Evolutionary conservation across 1,284 basidiomycete species (phyloP).

Genomic region (Abortiporus biennis): DNA sequence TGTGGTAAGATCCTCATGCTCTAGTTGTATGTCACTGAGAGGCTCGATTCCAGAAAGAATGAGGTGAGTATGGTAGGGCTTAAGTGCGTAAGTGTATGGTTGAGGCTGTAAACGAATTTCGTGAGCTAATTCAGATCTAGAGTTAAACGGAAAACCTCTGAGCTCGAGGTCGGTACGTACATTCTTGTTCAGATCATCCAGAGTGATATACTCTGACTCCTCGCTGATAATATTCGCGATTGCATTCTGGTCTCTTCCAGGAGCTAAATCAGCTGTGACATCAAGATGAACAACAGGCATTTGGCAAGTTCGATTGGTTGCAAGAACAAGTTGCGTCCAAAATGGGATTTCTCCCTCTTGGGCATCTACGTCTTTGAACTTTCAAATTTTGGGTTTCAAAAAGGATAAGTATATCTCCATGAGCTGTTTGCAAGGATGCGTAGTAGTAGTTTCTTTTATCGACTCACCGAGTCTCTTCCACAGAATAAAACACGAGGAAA

Average conservation of each 20-base stretch:
- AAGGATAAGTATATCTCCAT: too few species aligned
- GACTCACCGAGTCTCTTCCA: too few species aligned
- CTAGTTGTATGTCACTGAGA: background rate
- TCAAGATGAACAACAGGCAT: constrained; percentile 5
- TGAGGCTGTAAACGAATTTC: background rate
- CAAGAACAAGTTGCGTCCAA: too few species aligned
- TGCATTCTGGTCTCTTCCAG: background rate
- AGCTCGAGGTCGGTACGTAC: background rate
- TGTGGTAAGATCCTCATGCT: constrained; percentile 1
- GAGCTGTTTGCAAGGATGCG: too few species aligned
- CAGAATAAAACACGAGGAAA: too few species aligned
- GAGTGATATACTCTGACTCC: background rate
- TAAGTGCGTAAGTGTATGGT: background rate
- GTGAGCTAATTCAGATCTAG: background rate
- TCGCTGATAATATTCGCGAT: background rate
- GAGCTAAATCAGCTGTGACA: background rate
- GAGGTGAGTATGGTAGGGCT: constrained; percentile 6
- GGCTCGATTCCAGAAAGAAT: constrained; percentile 4
- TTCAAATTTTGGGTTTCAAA: too few species aligned
- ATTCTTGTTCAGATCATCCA: background rate
- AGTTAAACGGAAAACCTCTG: background rate
- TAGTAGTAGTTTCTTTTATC: too few species aligned
- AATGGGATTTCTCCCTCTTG: too few species aligned
- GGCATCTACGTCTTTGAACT: too few species aligned
- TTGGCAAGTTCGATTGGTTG: too few species aligned